Conservation (phyloP, 345 rosid species). For the Arabidopsis arenosa region DNA sequence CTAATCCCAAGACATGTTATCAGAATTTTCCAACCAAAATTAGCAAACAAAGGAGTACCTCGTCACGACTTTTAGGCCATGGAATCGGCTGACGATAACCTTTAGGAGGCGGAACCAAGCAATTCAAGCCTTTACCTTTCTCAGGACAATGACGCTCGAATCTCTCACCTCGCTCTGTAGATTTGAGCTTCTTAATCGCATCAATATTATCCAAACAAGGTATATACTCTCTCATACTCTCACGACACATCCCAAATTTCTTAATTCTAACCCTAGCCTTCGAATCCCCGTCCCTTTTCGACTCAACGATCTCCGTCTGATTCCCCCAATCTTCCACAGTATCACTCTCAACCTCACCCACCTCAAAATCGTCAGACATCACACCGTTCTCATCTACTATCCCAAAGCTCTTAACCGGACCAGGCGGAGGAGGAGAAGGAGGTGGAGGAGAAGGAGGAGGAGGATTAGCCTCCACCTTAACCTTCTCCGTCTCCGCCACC, state of each 20-base stretch:
- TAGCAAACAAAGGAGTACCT: constrained; percentile 55
- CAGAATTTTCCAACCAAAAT: background rate
- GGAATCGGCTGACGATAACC: constrained; percentile 80
- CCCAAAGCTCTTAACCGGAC: constrained; percentile 62
- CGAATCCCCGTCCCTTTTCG: constrained; percentile 33
- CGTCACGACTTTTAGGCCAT: constrained; percentile 95
- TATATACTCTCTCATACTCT: constrained; percentile 82
- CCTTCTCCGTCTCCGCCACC: constrained; percentile 24
- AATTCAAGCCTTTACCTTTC: constrained; percentile 67
- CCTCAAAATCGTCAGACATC: constrained; percentile 84
- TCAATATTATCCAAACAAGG: constrained; percentile 89
- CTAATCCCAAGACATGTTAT: background rate
- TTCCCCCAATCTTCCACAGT: constrained; percentile 69
- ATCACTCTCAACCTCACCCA: constrained; percentile 74
- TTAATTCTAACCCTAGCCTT: constrained; percentile 45
- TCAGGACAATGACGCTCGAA: constrained; percentile 95
- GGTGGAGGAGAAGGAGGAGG: constrained; percentile 23
- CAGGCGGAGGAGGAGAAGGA: constrained; percentile 53
- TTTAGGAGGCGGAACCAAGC: constrained; percentile 86
- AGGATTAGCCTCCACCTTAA: constrained; percentile 20
- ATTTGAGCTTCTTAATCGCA: constrained; percentile 69
- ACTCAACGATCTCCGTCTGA: constrained; percentile 45
- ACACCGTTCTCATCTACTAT: constrained; percentile 79
- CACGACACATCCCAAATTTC: constrained; percentile 63
- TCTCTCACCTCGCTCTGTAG: constrained; percentile 74